Evolutionary conservation across 164 flowering plant species (phyloP), one percentile per base, ranked within the genome.

Genomic region (Vitis amurensis): DNA sequence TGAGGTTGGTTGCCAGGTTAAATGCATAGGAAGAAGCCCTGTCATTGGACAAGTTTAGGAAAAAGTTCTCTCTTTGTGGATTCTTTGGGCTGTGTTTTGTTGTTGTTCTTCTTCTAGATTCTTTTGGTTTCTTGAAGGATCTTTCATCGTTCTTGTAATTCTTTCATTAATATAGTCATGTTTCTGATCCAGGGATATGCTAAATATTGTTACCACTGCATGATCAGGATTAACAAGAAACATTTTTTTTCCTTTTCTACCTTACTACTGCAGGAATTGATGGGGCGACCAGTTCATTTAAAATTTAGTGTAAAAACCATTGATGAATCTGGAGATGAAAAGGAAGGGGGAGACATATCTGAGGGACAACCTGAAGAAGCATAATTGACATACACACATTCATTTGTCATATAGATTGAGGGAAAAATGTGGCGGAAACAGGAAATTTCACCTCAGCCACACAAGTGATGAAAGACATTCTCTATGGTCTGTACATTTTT

Each of bases 271-370:
- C 82, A 93, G 98, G 97, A 91, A 73, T 64, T 93, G 71, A 66
- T 93, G 88, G 97, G 89, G 8, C 82, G 98, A 53, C 89, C 93
- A 48, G 11, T 93, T 61, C 80, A 78, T 53, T 69, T 93, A 63
- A 88, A 89, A 75, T 75, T 91, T 17, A 84, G 91, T 72, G 79
- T 81, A 71, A 84, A 56, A 74, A 81, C 59, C 10, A 68, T 27
- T 64, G 79, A 78, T 67, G 79, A 68, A 74, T 56, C 87, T 55
- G 85, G 47, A 68, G 70, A 55, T 53, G 72, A 79, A 50, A 77
- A 76, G 59, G 77, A 75, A 55, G 82, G 65, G 52, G 79, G 68
- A 59, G 73, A 64, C 23, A 52, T 53, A 52, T 50, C 63, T 23
- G 69, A 64, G 59, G 72, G 29, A 30, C 78, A 71, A 61, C 61